phyloP scores from a whole-genome alignment of 345 rosid species.

The Cardamine occulta region DNA sequence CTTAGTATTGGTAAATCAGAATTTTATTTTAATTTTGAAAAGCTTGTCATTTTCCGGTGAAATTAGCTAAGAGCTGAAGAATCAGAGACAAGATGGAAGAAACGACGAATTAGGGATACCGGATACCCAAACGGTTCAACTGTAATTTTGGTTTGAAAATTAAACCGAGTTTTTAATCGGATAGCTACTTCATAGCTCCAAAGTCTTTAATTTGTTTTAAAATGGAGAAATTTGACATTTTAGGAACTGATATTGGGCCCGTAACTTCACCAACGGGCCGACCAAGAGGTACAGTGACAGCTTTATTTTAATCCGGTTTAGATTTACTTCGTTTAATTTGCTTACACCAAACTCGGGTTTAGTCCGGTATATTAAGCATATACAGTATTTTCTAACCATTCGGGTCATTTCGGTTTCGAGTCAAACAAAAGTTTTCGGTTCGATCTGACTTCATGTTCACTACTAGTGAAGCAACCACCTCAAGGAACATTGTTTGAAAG shows the following conservation, averaged over 20 bases:
- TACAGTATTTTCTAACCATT: no score
- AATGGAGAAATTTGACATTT: not conserved
- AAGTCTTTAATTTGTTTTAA: no score
- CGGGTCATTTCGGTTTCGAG: not conserved
- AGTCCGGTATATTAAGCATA: not conserved
- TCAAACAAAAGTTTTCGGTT: no score
- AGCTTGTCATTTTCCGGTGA: no score
- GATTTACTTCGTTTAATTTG: no score
- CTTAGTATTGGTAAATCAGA: no score
- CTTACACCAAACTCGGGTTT: not conserved
- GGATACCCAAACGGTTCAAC: no score
- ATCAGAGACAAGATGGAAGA: not conserved
- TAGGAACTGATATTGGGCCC: not conserved
- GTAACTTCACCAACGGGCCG: not conserved
- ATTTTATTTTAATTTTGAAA: no score
- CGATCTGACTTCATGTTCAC: not conserved
- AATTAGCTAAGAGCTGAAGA: no score
- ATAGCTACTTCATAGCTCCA: no score
- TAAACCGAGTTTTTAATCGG: no score
- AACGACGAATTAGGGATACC: not conserved
- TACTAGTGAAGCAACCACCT: not conserved
- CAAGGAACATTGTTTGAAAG: not conserved
- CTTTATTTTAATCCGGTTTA: no score
- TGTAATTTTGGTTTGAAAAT: not conserved
- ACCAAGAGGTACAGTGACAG: not conserved